Conservation (phyloP, 2,329 filamentous ascomycete species). For the Podosphaera fusca region DNA sequence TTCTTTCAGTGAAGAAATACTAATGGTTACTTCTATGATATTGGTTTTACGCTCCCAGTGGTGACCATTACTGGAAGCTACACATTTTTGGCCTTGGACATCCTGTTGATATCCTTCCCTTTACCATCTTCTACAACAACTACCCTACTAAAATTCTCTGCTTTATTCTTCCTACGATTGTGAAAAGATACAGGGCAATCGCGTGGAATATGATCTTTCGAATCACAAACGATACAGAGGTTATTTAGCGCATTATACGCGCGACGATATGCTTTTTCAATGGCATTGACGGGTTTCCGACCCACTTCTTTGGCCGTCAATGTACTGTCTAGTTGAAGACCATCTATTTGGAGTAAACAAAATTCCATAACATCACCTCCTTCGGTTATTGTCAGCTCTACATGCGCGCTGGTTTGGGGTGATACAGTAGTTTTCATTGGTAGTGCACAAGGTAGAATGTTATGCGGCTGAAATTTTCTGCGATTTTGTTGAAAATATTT, state of each 20-base stretch:
- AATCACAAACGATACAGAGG: neutral
- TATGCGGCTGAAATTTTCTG: neutral
- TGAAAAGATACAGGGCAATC: neutral
- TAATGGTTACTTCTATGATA: neutral
- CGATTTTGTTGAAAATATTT: neutral
- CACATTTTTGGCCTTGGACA: neutral
- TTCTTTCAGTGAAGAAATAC: neutral
- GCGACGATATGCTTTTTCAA: neutral
- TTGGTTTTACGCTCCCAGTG: too few relatives aligned
- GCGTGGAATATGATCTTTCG: neutral
- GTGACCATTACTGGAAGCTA: too few relatives aligned
- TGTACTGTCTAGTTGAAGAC: neutral
- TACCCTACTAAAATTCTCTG: neutral
- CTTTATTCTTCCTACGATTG: neutral
- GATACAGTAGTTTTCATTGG: neutral
- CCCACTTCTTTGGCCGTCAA: neutral
- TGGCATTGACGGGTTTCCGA: neutral
- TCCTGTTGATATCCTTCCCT: neutral
- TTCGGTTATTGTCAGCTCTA: neutral
- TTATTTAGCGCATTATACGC: neutral
- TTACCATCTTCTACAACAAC: neutral
- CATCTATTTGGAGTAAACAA: neutral
- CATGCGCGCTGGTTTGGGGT: neutral
- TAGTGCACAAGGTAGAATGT: neutral
- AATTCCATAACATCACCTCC: neutral